These are phyloP conservation scores for Penicillium chermesinum DNA, from an alignment of 495 filamentous ascomycete genomes.

Conservation along the genomic window DNA sequence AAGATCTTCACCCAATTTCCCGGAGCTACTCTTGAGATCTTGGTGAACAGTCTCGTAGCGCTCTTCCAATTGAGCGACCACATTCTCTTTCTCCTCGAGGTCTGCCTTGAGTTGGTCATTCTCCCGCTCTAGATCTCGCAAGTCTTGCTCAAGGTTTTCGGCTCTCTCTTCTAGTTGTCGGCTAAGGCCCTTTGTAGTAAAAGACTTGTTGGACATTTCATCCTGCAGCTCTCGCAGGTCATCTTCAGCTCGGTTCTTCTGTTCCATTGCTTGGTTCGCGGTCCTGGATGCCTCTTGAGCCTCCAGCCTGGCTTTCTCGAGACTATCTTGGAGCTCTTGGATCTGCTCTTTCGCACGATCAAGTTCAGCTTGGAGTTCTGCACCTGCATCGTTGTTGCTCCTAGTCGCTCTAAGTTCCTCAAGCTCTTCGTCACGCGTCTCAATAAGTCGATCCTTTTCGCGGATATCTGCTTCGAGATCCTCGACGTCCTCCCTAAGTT, in stretches of 20 bases:
- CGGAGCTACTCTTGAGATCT: slow-evolving; percentile 38
- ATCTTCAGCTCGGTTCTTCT: slow-evolving; percentile 48
- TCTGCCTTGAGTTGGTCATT: slow-evolving; percentile 46
- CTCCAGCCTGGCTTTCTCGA: slow-evolving; percentile 47
- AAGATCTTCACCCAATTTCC: slow-evolving; percentile 40
- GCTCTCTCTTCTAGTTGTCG: slow-evolving; percentile 70
- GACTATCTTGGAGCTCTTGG: slow-evolving; percentile 56
- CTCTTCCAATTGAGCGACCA: slow-evolving; percentile 36
- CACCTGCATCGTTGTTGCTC: slow-evolving; percentile 47
- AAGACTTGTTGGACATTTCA: slow-evolving; percentile 73
- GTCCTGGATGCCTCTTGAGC: slow-evolving; percentile 55
- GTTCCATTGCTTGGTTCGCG: slow-evolving; percentile 55
- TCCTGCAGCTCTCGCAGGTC: slow-evolving; percentile 60
- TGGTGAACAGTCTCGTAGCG: slow-evolving; percentile 38
- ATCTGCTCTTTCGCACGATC: slow-evolving; percentile 53
- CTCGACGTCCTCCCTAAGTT: slow-evolving; percentile 61
- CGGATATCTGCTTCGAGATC: slow-evolving; percentile 61
- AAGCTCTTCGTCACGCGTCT: slow-evolving; percentile 62
- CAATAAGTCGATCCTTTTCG: slow-evolving; percentile 59
- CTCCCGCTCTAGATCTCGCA: slow-evolving; percentile 55
- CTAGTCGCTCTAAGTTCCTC: slow-evolving; percentile 53
- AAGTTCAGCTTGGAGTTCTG: slow-evolving; percentile 47
- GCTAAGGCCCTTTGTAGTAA: slow-evolving; percentile 69
- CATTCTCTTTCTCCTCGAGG: slow-evolving; percentile 44
- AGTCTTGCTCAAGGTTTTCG: slow-evolving; percentile 58